phyloP scores from a whole-genome alignment of 768 basidiomycete genomes.

The Zangia roseola region DNA sequence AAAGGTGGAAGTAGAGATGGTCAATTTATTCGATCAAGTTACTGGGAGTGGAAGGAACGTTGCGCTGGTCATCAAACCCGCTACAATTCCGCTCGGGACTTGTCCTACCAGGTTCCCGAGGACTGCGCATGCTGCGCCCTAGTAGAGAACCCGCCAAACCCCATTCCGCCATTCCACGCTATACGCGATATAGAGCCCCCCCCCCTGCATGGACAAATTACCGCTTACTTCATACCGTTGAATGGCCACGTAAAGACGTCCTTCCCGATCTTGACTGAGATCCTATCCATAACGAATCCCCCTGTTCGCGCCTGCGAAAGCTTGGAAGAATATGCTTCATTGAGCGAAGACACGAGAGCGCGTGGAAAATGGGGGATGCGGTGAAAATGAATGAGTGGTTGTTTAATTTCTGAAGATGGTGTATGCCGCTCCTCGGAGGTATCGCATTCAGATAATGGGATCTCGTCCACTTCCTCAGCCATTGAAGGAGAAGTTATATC shows the following conservation, averaged over 20 bases:
- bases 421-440: constrained; percentile 6
- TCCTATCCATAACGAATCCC: constrained; percentile 48
- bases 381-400: constrained; percentile 33
- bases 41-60: constrained; percentile 73
- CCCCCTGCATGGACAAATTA: constrained; percentile 10
- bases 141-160: not conserved
- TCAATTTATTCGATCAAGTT: constrained; percentile 73
- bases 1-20: constrained; percentile 41
- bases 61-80: constrained; percentile 52
- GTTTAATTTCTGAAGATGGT: constrained; percentile 5
- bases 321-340: constrained; percentile 41
- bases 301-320: constrained; percentile 46
- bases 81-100: constrained; percentile 7
- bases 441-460: not conserved
- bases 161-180: constrained; percentile 6
- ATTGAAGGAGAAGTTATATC: constrained; percentile 4
- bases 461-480: constrained; percentile 1
- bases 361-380: constrained; percentile 53
- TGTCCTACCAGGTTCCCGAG: constrained; percentile 5
- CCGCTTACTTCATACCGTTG: constrained; percentile 11
- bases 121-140: constrained; percentile 4
- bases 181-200: constrained; percentile 4
- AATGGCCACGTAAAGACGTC: constrained; percentile 52
- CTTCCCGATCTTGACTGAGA: constrained; percentile 73
- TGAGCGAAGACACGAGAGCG: constrained; percentile 47